phyloP scores from a whole-genome alignment of 2,329 filamentous ascomycete genomes.

The Cordyceps tenuipes region DNA sequence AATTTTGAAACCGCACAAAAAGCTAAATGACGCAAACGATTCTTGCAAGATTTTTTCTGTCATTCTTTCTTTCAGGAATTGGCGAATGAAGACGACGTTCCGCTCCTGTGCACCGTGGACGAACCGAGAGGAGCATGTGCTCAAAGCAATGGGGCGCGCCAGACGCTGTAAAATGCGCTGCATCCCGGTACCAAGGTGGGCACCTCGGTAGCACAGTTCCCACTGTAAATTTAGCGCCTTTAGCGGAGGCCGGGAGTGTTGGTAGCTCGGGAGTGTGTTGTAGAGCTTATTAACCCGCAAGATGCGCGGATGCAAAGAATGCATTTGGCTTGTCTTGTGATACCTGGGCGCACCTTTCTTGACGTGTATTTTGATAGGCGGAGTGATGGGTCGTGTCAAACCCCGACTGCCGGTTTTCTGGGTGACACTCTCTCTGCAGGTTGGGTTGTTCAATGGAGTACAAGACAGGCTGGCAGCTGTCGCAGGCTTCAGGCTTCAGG shows the following conservation, averaged over 20 bases:
- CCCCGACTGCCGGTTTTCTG: neutral
- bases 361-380: too few relatives aligned
- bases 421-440: neutral
- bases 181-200: neutral
- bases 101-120: neutral
- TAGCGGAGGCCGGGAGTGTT: too few relatives aligned
- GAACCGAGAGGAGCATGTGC: constrained; percentile 8
- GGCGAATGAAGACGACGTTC: neutral
- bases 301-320: neutral
- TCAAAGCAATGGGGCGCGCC: neutral
- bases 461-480: neutral
- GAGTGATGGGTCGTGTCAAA: neutral
- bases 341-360: neutral
- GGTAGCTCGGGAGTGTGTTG: too few relatives aligned
- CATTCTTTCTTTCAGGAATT: neutral
- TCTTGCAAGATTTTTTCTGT: neutral
- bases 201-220: too few relatives aligned
- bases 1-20: neutral
- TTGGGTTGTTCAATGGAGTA: too few relatives aligned
- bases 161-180: neutral
- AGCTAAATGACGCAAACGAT: neutral
- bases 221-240: too few relatives aligned
- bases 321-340: neutral
- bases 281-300: too few relatives aligned
- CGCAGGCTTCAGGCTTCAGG: too few relatives aligned